Evolutionary conservation across 2,329 filamentous ascomycete species (phyloP), one percentile per base, ranked within the genome.

Genomic region (Aspergillus quadricinctus): DNA sequence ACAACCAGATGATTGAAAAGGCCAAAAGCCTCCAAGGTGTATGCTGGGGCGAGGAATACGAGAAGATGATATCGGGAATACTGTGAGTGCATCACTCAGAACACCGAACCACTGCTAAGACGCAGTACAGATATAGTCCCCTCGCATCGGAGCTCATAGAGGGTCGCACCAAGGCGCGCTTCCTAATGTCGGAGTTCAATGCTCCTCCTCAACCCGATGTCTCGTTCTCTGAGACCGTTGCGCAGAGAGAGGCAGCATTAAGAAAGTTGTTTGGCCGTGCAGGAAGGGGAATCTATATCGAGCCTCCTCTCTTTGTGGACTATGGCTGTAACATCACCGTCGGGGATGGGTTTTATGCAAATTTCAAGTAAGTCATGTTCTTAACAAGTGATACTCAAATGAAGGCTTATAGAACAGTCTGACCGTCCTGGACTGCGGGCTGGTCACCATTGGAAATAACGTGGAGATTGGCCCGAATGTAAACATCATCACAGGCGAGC

Each of bases 401-500:
- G 31, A 3, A 3, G 25, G 85, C 25, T 52, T 7, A 17, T 23
- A 6, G 5, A 5, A 23, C 66, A 88, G 87, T 62, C 77, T 82
- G n/a, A 63, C 75, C 0, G 76, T 82, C 37, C 66, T 82, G 19
- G 80, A 83, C 61, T 81, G 77, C 49, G 75, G 74, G 2, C 67
- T 81, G 0, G 78, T 83, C 4, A 78, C 73, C 0, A 80, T 82
- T 40, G 80, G 80, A 4, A 72, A 81, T 10, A 65, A 78, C 2
- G 76, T 78, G 23, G 77, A 81, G 72, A 72, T 81, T 49, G 80
- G 80, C 0, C 79, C 79, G 0, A 77, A 78, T 49, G 79, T 81
- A 4, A 72, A 66, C 53, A 79, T 83, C 28, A 78, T 79, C 48
- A 73, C 77, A 0, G 80, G 79, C 0, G 80, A 78, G 19, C 80